Conservation (phyloP, 257 asterid genomes). For the Plantago ovata region DNA sequence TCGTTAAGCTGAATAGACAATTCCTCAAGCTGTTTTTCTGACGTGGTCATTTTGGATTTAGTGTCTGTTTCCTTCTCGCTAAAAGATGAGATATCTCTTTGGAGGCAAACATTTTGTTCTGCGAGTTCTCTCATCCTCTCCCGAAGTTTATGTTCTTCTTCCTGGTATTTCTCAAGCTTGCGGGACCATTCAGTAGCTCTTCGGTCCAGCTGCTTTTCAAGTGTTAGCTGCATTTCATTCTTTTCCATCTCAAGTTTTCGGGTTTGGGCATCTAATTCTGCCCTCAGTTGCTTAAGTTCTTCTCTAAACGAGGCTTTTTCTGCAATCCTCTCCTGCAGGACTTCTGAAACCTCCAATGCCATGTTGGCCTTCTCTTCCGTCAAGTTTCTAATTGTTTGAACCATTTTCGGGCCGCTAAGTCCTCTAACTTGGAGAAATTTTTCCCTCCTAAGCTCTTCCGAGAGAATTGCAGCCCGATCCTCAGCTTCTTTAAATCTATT, state of each 20-base stretch:
- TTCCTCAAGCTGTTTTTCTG: constrained; percentile 61
- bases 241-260: constrained; percentile 78
- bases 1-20: constrained; percentile 48
- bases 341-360: constrained; percentile 65
- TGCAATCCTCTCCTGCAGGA: constrained; percentile 65
- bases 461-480: constrained; percentile 54
- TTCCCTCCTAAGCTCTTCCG: constrained; percentile 63
- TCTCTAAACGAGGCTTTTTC: constrained; percentile 69
- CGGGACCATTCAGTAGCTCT: constrained; percentile 86
- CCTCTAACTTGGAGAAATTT: constrained; percentile 49
- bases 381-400: constrained; percentile 56
- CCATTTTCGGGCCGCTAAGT: constrained; percentile 47
- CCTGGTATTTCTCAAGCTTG: constrained; percentile 80
- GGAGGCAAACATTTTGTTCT: constrained; percentile 91
- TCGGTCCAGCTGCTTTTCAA: constrained; percentile 89
- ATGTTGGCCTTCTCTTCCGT: constrained; percentile 67
- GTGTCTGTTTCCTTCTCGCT: constrained; percentile 59
- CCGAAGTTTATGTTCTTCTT: constrained; percentile 90
- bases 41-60: constrained; percentile 38
- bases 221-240: constrained; percentile 65
- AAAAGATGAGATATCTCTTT: constrained; percentile 75
- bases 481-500: constrained; percentile 68
- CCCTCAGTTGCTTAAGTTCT: constrained; percentile 43
- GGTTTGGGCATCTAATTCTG: constrained; percentile 45
- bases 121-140: constrained; percentile 95